Evolutionary conservation across 495 filamentous ascomycete genomes (phyloP), one percentile per base, ranked within the genome.

Genomic region (Podospora didyma): DNA sequence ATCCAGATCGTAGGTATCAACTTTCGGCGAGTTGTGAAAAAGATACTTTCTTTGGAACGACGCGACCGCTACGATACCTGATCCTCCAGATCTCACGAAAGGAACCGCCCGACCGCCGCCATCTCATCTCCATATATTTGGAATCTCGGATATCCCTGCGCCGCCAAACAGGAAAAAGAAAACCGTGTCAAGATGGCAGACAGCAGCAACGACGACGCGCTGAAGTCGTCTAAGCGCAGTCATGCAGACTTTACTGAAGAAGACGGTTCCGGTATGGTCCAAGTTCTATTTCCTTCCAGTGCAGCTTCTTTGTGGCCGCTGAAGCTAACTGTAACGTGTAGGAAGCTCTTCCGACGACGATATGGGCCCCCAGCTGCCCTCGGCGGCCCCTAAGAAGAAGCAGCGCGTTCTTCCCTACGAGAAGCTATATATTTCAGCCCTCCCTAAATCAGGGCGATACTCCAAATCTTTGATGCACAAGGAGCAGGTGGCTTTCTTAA

Each of bases 401-500:
- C 84, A 89, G 10, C 86, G 92, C 47, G 89, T 89, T 66, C 86
- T 99, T 14, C 91, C 90, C 0, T 89, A 96, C 72, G 93, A 96
- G 72, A 96, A 95, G 66, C 84, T 96, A 59, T 97, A 96, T 72
- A 74, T 97, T 64, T 88, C 88, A 46, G 92, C 95, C 51, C 84
- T 99, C 5, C 94, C 94, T 3, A 82, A 83, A 37, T 89, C 89
- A 44, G 57, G 81, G 17, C 86, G 90, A 12, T 99, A 99, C 72
- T 96, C 89, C 47, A 96, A 92, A 66, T 97, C 94, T 26, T 77
- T 99, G 60, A 99, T 99, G 94, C 94, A 99, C 77, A 92, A 93
- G 71, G 94, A 97, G 57, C 90, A 96, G 73, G 73, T 97, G 48
- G 81, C 86, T 39, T 97, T 89, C 61, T 80, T 89, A 56, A 92